Evolutionary conservation across 768 basidiomycete genomes (phyloP), one percentile per base, ranked within the genome.

Genomic region (Lactifluus rugatus): DNA sequence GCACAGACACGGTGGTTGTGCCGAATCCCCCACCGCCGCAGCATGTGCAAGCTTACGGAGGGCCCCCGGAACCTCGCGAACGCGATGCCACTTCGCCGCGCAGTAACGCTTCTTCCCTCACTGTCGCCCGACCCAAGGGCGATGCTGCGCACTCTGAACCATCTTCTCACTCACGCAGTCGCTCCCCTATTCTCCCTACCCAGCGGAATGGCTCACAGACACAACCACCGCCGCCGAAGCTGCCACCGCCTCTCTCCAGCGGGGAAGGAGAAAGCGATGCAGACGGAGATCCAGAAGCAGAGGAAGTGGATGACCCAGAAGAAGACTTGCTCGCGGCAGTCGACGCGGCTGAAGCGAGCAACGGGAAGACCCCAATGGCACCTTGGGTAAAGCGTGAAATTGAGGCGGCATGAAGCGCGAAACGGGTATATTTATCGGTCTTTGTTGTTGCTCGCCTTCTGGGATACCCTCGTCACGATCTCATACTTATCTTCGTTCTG

Each of bases 281-380:
- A 9, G 67, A 65, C 13, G 63, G 54, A 9, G 75, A 76, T 14
- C 70, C 67, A 9, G 74, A 72, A 4, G 72, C 67, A 19, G 70
- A 66, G 25, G 67, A 62, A 11, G 69, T 58, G 9, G 70, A 64
- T 7, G 72, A 71, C 52, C 68, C 67, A 7, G 70, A 71, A 7
- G 71, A 69, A 14, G 71, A 70, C 60, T 61, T 73, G 60, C 58
- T 73, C 44, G 73, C 70, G 64, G 73, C 72, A 31, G 72, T 72
- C 48, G 73, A 72, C 55, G 73, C 72, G n/a, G 70, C 74, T 17
- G 73, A 74, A 67, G 68, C 70, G 54, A 69, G 66, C 57, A 66
- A 68, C 17, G 47, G 48, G 26, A 52, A 65, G 36, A 25, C 39
- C 16, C 19, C 49, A n/a, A 59, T 49, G 45, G 6, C 56, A 11